Percentiles rank a stretch among this genome's conserved stretches.
Conservation (phyloP, 768 basidiomycete genomes). For the Lepiota brunneoincarnata region DNA sequence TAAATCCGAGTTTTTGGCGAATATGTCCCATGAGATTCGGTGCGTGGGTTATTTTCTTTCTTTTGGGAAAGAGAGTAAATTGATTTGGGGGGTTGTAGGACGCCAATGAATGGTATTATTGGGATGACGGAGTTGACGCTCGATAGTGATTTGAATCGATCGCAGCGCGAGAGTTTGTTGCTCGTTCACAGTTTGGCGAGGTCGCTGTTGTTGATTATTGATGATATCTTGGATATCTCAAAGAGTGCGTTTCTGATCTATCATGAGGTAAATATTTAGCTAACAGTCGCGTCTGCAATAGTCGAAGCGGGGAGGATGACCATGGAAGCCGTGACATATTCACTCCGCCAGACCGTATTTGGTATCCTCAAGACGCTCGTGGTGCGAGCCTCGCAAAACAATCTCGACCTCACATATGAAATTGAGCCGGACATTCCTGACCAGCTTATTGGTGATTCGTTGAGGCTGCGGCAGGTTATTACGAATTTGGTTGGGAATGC, state of each 20-base stretch:
- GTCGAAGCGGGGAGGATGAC: slow-evolving; percentile 99
- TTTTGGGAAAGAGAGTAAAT: neutral
- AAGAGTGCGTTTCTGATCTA: slow-evolving; percentile 72
- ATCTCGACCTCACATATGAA: slow-evolving; percentile 93
- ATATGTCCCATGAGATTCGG: slow-evolving; percentile 98
- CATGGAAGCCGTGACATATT: slow-evolving; percentile 99
- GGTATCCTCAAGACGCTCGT: slow-evolving; percentile 97
- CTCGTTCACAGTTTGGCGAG: slow-evolving; percentile 94
- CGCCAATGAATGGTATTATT: slow-evolving; percentile 99
- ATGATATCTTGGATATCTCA: slow-evolving; percentile 99
- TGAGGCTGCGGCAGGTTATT: slow-evolving; percentile 92
- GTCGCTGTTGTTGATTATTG: slow-evolving; percentile 92
- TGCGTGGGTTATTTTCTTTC: slow-evolving; percentile 32
- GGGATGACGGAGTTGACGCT: slow-evolving; percentile 99
- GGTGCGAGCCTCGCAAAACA: slow-evolving; percentile 95
- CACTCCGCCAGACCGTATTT: slow-evolving; percentile 94
- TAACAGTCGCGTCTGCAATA: slow-evolving; percentile 27
- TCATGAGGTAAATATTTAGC: neutral
- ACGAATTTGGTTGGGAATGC: slow-evolving; percentile 95
- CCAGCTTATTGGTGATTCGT: slow-evolving; percentile 93
- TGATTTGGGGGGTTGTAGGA: slow-evolving; percentile 45
- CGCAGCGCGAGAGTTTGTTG: slow-evolving; percentile 92
- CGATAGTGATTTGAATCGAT: slow-evolving; percentile 91
- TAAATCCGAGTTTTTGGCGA: slow-evolving; percentile 98
- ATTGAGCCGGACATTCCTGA: slow-evolving; percentile 96